Evolutionary conservation across 139 green algal species (phyloP).

Genomic region (Spirogloea muscicola): DNA sequence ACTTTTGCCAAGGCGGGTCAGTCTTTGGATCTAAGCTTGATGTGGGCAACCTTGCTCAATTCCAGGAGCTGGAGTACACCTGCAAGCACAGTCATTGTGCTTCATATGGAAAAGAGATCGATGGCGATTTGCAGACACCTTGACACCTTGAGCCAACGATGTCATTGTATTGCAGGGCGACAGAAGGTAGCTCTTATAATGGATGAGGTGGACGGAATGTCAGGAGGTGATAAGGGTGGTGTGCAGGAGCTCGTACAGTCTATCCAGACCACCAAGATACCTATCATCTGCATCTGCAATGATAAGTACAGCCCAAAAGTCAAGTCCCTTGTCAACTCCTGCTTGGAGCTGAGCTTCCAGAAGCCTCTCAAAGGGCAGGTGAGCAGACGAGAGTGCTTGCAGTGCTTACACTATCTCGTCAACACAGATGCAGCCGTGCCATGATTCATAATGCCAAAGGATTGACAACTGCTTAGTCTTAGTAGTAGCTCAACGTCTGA

Average conservation of each 20-base stretch:
- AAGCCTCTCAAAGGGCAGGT: constrained; percentile 76
- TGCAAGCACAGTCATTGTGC: too few relatives aligned
- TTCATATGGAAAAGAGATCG: too few relatives aligned
- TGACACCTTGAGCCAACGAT: too few relatives aligned
- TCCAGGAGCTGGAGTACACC: too few relatives aligned
- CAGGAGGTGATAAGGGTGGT: constrained; percentile 77
- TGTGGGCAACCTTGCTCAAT: too few relatives aligned
- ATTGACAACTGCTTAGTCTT: neutral
- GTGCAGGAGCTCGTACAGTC: constrained; percentile 85
- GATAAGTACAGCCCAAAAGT: constrained; percentile 95
- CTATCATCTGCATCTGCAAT: constrained; percentile 98
- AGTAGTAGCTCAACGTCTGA: neutral
- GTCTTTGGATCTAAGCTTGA: neutral
- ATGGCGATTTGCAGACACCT: too few relatives aligned
- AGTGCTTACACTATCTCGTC: neutral
- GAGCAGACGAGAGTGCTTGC: neutral
- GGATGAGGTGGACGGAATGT: constrained; percentile 99
- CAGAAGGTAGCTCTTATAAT: constrained; percentile 78
- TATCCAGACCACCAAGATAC: constrained; percentile 74
- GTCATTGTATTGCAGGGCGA: too few relatives aligned
- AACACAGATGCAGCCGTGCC: neutral
- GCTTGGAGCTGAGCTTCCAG: constrained; percentile 71
- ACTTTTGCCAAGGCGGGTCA: neutral
- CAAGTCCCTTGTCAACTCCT: constrained; percentile 76
- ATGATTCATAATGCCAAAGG: neutral